Evolutionary conservation across 192 early-diverging fungal species (phyloP).

Genomic region (Allomyces javanicus): DNA sequence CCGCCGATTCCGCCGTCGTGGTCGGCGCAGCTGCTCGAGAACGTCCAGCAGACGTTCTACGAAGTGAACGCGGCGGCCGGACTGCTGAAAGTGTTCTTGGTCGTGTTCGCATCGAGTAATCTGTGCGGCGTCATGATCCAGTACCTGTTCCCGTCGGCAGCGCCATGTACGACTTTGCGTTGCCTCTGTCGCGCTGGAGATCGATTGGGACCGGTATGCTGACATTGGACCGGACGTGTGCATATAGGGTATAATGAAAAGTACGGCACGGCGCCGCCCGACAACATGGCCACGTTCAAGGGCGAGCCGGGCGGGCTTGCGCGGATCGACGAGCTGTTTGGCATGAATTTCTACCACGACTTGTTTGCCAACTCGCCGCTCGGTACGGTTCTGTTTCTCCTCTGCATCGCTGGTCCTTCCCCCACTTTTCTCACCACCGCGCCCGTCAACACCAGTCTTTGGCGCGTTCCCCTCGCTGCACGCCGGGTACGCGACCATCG

Average conservation of each 20-base stretch:
- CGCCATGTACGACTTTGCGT: background rate
- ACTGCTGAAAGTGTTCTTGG: no score
- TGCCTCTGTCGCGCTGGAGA: background rate
- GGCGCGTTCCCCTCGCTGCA: conserved; percentile 57
- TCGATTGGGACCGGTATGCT: background rate
- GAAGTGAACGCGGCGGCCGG: background rate
- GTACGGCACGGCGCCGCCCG: conserved; percentile 36
- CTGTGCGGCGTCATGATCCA: background rate
- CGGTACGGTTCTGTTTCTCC: no score
- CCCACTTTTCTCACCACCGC: background rate
- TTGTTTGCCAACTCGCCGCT: conserved; percentile 46
- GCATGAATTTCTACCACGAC: conserved; percentile 36
- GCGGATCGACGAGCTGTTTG: conserved; percentile 46
- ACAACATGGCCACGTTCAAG: conserved; percentile 33
- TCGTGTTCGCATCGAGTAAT: background rate
- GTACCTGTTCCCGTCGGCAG: conserved; percentile 1
- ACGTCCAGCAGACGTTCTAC: background rate
- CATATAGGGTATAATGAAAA: conserved; percentile 42
- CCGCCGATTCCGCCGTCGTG: no score
- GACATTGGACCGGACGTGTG: conserved; percentile 1
- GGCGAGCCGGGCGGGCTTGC: conserved; percentile 47
- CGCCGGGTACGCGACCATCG: conserved; percentile 45
- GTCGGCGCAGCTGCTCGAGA: no score
- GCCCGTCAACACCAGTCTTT: conserved; percentile 19
- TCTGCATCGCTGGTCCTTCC: background rate